Evolutionary conservation across 2,329 filamentous ascomycete species (phyloP), one percentile per base, ranked within the genome.

Genomic region (Anthostomella pinea): DNA sequence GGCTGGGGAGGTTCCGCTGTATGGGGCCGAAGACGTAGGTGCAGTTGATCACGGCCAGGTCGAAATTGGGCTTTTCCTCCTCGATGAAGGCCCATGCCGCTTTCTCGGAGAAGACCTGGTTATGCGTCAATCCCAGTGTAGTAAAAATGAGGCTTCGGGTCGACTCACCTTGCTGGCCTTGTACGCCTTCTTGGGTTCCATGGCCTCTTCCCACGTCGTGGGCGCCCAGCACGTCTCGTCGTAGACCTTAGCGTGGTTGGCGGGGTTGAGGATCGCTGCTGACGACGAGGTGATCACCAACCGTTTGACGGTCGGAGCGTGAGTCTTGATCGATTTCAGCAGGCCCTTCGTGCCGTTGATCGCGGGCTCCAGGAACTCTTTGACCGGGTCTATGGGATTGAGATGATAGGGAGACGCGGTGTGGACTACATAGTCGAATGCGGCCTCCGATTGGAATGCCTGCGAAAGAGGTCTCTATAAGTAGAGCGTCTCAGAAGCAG

Each of bases 351-450:
- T 77, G 8, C 75, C 75, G 11, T 69, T 67, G 29, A 81, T 67
- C 6, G 75, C 76, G 0, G 76, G 77, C 30, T 77, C 67, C 8
- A 80, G 63, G 16, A 80, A 64, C 27, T 75, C 70, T 13, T 55
- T 60, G 8, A 62, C 54, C 5, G 63, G 62, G 38, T 70, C 67
- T 3, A 75, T 72, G 30, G 82, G 72, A 31, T 80, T 79, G 57
- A 81, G 75, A 51, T 85, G 81, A 66, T 86, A 90, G 0, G 87
- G 85, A 0, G 77, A 82, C 2, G 85, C 83, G 5, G 83, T 87
- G 58, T 88, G 83, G 33, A 88, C 71, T 31, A 91, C 83, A 29
- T 75, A 81, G 51, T 87, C 81, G 45, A 91, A 85, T 0, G 79
- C 76, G 1, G 63, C 60, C 1, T 64, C 48, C 2, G 62, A 59